Conservation (phyloP, 768 basidiomycete species). For the Leccinum truebloodii region DNA sequence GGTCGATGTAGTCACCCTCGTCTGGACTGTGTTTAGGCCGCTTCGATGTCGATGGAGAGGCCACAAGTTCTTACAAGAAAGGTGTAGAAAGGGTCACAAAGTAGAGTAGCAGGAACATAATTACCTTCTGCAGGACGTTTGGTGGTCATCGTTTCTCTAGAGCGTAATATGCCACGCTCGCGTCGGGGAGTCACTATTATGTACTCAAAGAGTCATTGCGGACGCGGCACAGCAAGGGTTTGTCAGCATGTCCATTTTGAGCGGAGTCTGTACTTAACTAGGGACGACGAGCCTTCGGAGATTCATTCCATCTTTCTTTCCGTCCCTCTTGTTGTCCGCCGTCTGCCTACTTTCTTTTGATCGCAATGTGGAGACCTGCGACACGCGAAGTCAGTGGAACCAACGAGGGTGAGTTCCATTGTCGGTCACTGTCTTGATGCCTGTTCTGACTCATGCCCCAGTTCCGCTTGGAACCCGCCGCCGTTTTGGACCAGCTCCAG, state of each 20-base stretch:
- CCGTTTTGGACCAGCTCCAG: conserved; percentile 86
- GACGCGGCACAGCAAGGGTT: conserved; percentile 9
- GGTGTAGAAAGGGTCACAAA: background rate
- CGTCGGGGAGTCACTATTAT: background rate
- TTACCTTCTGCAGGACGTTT: conserved; percentile 45
- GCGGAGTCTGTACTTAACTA: conserved; percentile 35
- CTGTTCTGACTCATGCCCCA: conserved; percentile 30
- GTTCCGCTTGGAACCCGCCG: conserved; percentile 86
- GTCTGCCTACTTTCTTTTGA: conserved; percentile 35
- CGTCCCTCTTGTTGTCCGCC: conserved; percentile 14
- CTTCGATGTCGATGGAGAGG: conserved; percentile 36
- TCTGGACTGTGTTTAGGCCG: conserved; percentile 46
- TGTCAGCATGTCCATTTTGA: conserved; percentile 34
- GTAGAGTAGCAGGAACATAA: background rate
- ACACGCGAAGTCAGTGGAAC: conserved; percentile 90
- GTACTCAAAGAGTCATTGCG: background rate
- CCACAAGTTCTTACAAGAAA: conserved; percentile 20
- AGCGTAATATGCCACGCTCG: background rate
- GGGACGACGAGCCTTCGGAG: conserved; percentile 30
- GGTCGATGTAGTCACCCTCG: conserved; percentile 58
- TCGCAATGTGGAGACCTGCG: conserved; percentile 83
- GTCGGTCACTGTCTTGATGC: conserved; percentile 5
- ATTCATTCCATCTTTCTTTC: conserved; percentile 33
- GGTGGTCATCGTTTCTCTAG: conserved; percentile 31
- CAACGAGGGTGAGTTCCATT: conserved; percentile 74